Evolutionary conservation across 768 basidiomycete species (phyloP).

Genomic region (Gautieria morchelliformis): DNA sequence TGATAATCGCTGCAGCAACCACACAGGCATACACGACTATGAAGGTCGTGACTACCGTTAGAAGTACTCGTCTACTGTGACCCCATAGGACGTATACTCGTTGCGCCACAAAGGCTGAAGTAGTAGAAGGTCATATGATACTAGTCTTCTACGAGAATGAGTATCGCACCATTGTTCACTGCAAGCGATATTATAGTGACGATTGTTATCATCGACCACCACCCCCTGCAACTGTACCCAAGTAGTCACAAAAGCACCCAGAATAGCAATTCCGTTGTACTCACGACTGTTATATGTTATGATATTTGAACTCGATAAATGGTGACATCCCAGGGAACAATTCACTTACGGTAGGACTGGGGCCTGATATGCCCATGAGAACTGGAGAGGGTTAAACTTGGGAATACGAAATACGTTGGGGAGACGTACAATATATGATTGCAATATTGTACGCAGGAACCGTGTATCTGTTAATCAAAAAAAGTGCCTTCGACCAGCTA

Average conservation of each 20-base stretch:
- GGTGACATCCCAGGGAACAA: not conserved
- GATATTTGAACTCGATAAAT: not conserved
- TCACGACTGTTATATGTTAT: conserved; percentile 1
- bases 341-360: not conserved
- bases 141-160: not conserved
- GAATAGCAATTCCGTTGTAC: not conserved
- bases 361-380: too few relatives aligned
- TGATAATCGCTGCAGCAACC: too few relatives aligned
- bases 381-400: not conserved
- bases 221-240: not conserved
- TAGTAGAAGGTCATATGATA: not conserved
- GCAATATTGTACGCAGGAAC: conserved; percentile 20
- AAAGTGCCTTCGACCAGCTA: conserved; percentile 29
- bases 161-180: not conserved
- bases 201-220: not conserved
- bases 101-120: conserved; percentile 4
- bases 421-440: conserved; percentile 11
- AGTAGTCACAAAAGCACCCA: not conserved
- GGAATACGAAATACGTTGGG: not conserved
- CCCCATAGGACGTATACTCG: conserved; percentile 7
- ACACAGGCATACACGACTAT: not conserved
- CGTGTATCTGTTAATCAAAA: conserved; percentile 31
- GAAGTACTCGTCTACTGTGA: not conserved
- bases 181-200: not conserved
- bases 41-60: not conserved